A percentile compares a stretch with the other conserved stretches of the same genome.
Evolutionary conservation across 208 protist genomes (phyloP).

Genomic region (Trypanosoma vivax): DNA sequence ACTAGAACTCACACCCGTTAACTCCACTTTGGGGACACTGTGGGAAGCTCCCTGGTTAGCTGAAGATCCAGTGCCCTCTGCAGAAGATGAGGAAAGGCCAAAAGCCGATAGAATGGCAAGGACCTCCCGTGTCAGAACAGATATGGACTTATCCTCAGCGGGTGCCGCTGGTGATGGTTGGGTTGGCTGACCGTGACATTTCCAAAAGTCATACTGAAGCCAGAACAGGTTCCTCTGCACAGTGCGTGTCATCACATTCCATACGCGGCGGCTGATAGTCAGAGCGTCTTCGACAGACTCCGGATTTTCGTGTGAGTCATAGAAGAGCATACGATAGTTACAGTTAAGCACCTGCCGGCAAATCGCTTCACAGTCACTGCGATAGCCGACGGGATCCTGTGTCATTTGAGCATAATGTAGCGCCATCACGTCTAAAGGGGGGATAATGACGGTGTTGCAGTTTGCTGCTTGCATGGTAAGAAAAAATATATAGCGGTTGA

Average conservation of each 20-base stretch:
- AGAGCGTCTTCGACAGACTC: conserved; percentile 52
- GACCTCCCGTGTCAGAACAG: not conserved
- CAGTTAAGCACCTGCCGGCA: conserved; percentile 77
- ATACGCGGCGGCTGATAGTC: conserved; percentile 58
- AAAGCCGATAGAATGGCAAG: not conserved
- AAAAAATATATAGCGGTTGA: conserved; percentile 87
- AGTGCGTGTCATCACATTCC: conserved; percentile 84
- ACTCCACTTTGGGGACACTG: conserved; percentile 1
- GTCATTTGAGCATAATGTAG: conserved; percentile 83
- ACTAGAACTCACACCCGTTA: conserved; percentile 40
- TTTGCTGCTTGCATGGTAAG: conserved; percentile 84
- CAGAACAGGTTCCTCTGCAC: conserved; percentile 64
- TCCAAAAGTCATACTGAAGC: conserved; percentile 87
- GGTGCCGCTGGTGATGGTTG: not conserved
- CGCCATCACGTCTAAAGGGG: conserved; percentile 81
- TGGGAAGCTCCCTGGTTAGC: conserved; percentile 4
- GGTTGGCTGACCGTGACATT: conserved; percentile 22
- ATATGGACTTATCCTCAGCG: not conserved
- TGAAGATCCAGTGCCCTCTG: not conserved
- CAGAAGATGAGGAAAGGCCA: not conserved
- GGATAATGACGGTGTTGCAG: conserved; percentile 81
- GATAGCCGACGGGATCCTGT: conserved; percentile 56
- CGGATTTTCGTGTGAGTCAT: conserved; percentile 39
- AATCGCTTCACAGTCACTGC: conserved; percentile 79
- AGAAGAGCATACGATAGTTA: conserved; percentile 82